Percentiles rank a stretch among this genome's conserved stretches.
Evolutionary conservation across 106 monocot species (phyloP).

Genomic region (Alisma plantagoaquatica): DNA sequence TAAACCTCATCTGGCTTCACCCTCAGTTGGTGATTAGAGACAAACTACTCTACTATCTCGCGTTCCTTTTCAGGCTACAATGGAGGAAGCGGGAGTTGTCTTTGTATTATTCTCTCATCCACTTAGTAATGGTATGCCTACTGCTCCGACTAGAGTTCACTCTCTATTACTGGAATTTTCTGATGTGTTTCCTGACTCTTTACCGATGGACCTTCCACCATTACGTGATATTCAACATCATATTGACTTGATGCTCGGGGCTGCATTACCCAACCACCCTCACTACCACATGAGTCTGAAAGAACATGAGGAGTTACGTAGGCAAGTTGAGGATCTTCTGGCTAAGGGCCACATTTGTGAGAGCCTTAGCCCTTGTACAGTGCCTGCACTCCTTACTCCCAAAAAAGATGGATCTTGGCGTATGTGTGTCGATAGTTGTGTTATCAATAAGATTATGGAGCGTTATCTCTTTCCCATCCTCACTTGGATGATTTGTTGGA

Average conservation of each 20-base stretch:
- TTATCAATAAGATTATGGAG: neutral
- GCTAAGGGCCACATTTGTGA: neutral
- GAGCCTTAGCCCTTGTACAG: neutral
- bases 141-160: neutral
- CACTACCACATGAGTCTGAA: neutral
- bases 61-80: neutral
- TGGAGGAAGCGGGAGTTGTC: neutral
- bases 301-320: neutral
- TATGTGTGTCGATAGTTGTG: neutral
- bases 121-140: too few species aligned
- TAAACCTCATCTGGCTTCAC: neutral
- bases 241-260: neutral
- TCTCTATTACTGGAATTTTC: neutral
- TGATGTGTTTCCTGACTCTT: neutral
- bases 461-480: too few species aligned
- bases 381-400: neutral
- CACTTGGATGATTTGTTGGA: neutral
- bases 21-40: neutral
- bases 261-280: neutral
- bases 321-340: neutral
- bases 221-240: slow-evolving; percentile 6
- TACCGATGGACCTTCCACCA: neutral
- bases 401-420: neutral
- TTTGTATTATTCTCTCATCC: too few species aligned
- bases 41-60: neutral